Evolutionary conservation across 306 rosid species (phyloP).

Genomic region (Alnus glutinosa): DNA sequence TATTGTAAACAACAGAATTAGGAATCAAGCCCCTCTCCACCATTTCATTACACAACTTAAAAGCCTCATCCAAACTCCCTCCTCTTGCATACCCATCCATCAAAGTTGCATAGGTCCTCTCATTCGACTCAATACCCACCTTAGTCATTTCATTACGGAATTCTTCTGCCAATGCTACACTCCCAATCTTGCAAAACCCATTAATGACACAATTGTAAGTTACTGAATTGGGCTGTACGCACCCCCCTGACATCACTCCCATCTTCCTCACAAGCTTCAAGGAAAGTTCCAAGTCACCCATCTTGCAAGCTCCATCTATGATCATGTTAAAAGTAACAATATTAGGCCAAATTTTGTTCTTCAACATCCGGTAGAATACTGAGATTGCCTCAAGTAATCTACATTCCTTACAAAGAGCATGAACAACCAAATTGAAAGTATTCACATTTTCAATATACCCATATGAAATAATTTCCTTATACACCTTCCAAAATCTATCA

Average conservation of each 20-base stretch:
- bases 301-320: slow-evolving; percentile 50
- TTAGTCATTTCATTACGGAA: slow-evolving; percentile 40
- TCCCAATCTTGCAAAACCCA: slow-evolving; percentile 54
- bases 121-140: slow-evolving; percentile 37
- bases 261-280: slow-evolving; percentile 48
- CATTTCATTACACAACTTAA: slow-evolving; percentile 54
- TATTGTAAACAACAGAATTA: slow-evolving; percentile 49
- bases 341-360: slow-evolving; percentile 46
- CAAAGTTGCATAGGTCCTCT: slow-evolving; percentile 53
- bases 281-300: slow-evolving; percentile 48
- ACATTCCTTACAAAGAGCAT: slow-evolving; percentile 54
- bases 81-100: slow-evolving; percentile 52
- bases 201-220: slow-evolving; percentile 53
- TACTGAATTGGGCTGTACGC: slow-evolving; percentile 42
- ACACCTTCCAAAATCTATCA: slow-evolving; percentile 52
- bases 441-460: slow-evolving; percentile 51
- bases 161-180: slow-evolving; percentile 42
- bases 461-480: slow-evolving; percentile 49
- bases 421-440: slow-evolving; percentile 55
- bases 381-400: slow-evolving; percentile 49
- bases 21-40: slow-evolving; percentile 51
- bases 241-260: slow-evolving; percentile 35
- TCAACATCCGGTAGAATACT: slow-evolving; percentile 49
- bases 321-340: slow-evolving; percentile 60
- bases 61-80: slow-evolving; percentile 56